Evolutionary conservation across 2,329 filamentous ascomycete species (phyloP), one percentile per base, ranked within the genome.

Genomic region (Aspergillus hortae): DNA sequence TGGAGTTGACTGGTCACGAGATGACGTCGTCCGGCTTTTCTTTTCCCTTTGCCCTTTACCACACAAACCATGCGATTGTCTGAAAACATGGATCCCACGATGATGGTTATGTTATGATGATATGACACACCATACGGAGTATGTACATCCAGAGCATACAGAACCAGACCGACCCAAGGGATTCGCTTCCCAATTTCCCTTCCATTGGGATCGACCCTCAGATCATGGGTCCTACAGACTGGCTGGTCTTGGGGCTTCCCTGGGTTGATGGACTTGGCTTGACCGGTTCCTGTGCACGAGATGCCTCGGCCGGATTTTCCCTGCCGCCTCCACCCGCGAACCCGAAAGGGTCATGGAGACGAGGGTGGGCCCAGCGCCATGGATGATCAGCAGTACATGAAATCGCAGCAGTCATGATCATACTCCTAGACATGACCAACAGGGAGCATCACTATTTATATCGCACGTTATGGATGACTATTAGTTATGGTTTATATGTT

Each of bases 131-230:
- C 23, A 23, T 23, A 19, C 19, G 19, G 19, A 19, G 19, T 4
- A 19, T 19, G 19, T 19, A 19, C 19, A 19, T 19, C 19, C 3
- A 19, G 19, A 19, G 19, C 19, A 19, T 19, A 19, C 9, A 46
- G 30, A 19, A 41, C 15, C n/a, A n/a, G 19, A 33, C 43, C 27
- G 19, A 33, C 43, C 32, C 25, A 19, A 47, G n/a, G 12, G 35
- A 45, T 47, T 48, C 32, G 35, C 46, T 17, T 46, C 44, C 50
- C 42, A 54, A 52, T 51, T 46, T 42, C 40, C 40, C 32, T 48
- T 52, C 51, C 47, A 61, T 61, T 59, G 21, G 48, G 56, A 59
- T 61, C 58, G 56, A 48, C 58, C 46, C 36, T 54, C 44, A 54
- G 44, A 52, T 52, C 53, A 55, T 42, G 46, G 46, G 49, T 55